A percentile compares a stretch with the other conserved stretches of the same genome.
Conservation (phyloP, 257 asterid species). For the Solanum ossicruentum region DNA sequence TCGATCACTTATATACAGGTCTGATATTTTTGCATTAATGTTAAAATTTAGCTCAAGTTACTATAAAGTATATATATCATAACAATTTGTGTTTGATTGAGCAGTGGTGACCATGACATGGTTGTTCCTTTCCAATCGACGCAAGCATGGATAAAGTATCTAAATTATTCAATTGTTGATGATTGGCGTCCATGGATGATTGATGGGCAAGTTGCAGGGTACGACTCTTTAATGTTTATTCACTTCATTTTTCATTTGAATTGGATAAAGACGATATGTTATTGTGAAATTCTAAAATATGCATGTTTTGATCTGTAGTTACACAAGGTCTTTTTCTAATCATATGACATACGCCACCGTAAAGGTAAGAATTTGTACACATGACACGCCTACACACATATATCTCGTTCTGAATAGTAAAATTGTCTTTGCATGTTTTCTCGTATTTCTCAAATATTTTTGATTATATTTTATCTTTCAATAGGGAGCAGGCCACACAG, state of each 20-base stretch:
- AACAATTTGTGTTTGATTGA: background rate
- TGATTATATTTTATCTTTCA: no score
- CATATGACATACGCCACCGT: constrained; percentile 29
- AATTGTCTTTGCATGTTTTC: background rate
- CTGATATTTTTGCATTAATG: background rate
- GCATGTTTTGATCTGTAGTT: constrained; percentile 2
- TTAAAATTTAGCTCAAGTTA: background rate
- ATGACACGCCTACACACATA: no score
- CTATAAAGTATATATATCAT: background rate
- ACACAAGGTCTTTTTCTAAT: constrained; percentile 14
- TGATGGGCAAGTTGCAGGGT: constrained; percentile 45
- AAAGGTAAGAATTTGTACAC: constrained; percentile 9
- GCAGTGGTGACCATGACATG: constrained; percentile 15
- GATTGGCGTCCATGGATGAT: constrained; percentile 22
- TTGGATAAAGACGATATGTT: background rate
- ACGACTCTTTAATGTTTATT: background rate
- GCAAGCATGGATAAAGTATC: constrained; percentile 6
- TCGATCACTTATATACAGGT: background rate
- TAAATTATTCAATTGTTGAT: constrained; percentile 1
- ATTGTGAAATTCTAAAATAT: background rate
- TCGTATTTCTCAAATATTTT: background rate
- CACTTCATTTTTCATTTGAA: no score
- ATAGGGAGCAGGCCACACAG: background rate
- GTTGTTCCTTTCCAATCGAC: constrained; percentile 2
- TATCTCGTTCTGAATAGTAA: background rate